Conservation (phyloP, 768 basidiomycete species). For the Filobasidium wieringae region DNA sequence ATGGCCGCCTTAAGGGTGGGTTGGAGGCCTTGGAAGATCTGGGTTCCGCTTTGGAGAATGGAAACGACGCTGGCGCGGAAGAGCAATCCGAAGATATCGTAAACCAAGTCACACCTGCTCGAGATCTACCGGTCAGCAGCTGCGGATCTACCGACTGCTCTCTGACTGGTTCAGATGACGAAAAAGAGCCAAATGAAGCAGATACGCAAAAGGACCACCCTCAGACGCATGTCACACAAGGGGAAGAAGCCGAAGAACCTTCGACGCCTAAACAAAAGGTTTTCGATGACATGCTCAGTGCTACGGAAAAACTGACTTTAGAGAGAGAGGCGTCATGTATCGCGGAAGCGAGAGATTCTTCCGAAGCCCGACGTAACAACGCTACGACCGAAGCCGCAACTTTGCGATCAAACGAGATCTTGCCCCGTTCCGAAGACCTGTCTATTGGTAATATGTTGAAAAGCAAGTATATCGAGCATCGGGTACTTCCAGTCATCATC, state of each 20-base stretch:
- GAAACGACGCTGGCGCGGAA: conserved; percentile 58
- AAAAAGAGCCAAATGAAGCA: conserved; percentile 8
- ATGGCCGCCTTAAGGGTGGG: conserved; percentile 80
- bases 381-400: conserved; percentile 25
- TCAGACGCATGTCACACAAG: background rate
- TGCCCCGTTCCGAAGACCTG: conserved; percentile 6
- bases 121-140: conserved; percentile 39
- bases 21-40: conserved; percentile 71
- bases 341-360: background rate
- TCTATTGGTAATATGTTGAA: conserved; percentile 66
- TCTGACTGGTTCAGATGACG: conserved; percentile 26
- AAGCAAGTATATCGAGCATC: conserved; percentile 58
- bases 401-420: background rate
- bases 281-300: background rate
- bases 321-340: background rate
- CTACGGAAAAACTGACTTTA: background rate
- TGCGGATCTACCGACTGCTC: conserved; percentile 31
- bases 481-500: conserved; percentile 62
- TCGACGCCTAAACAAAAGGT: background rate
- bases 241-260: background rate
- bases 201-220: background rate
- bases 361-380: background rate
- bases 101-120: conserved; percentile 56
- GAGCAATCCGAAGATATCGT: conserved; percentile 66
- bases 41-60: conserved; percentile 60